These are phyloP conservation scores for Trifolium fragiferum DNA, from an alignment of 306 rosid species.

Conservation along the genomic window DNA sequence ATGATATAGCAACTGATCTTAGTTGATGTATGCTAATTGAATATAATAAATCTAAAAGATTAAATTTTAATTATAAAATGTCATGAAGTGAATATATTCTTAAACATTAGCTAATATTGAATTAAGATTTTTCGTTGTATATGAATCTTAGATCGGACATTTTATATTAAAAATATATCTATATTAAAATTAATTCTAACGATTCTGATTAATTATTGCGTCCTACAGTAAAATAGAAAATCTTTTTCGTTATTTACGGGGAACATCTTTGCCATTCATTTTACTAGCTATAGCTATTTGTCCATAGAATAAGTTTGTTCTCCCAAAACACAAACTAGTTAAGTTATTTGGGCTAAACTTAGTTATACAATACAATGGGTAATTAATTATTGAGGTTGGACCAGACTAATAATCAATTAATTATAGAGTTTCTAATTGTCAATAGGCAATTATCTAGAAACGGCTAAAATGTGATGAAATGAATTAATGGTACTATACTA, in stretches of 20 bases:
- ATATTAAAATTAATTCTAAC: too few species aligned
- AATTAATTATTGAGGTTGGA: conserved; percentile 42
- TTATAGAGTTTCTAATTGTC: conserved; percentile 28
- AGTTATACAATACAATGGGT: neutral
- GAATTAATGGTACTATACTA: neutral
- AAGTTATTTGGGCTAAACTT: neutral
- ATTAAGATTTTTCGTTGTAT: too few species aligned
- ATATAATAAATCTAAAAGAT: too few species aligned
- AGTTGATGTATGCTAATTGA: too few species aligned
- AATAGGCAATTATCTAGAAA: conserved; percentile 39
- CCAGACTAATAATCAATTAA: conserved; percentile 23
- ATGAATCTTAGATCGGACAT: too few species aligned
- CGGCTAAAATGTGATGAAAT: conserved; percentile 16
- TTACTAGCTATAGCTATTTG: neutral
- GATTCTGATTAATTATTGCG: too few species aligned
- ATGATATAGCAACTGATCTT: conserved; percentile 43
- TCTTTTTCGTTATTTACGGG: neutral
- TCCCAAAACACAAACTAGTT: too few species aligned
- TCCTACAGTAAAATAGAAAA: too few species aligned
- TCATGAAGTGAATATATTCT: too few species aligned
- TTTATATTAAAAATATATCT: too few species aligned
- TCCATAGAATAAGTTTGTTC: too few species aligned
- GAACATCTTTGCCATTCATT: neutral
- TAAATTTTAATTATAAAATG: too few species aligned
- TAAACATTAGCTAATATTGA: neutral